Percentiles rank a stretch among this genome's conserved stretches.
Evolutionary conservation across 345 rosid genomes (phyloP).

Genomic region (Salix brachista): DNA sequence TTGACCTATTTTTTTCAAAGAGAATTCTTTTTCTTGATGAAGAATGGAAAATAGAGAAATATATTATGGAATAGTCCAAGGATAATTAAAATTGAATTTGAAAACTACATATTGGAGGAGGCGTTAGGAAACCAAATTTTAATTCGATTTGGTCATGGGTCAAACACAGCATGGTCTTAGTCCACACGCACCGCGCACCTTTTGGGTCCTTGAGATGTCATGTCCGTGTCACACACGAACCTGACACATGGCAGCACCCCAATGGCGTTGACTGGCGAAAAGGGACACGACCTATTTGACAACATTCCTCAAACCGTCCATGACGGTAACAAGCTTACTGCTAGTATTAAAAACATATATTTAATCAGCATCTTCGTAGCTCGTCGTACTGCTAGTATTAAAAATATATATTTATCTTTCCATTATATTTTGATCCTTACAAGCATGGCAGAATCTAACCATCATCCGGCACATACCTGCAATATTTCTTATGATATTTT

Average conservation of each 20-base stretch:
- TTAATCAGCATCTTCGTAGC: no score
- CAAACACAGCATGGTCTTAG: neutral
- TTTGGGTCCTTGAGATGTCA: neutral
- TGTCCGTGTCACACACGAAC: neutral
- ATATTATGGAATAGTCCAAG: neutral
- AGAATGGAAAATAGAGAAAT: neutral
- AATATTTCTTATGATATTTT: neutral
- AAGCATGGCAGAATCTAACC: neutral
- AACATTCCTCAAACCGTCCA: neutral
- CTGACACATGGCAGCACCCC: neutral
- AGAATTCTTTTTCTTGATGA: no score
- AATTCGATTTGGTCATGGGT: constrained; percentile 2
- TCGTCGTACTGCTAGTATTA: no score
- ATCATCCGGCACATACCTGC: neutral
- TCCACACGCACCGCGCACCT: constrained; percentile 3
- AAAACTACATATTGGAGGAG: neutral
- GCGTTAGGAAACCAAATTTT: neutral
- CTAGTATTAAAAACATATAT: no score
- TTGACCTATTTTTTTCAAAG: no score
- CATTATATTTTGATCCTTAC: neutral
- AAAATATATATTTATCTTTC: no score
- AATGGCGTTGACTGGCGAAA: neutral
- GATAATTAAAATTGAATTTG: neutral
- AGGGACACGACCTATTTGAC: neutral
- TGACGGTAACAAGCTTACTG: neutral